Percentiles rank a stretch among this genome's conserved stretches.
Evolutionary conservation across 768 basidiomycete species (phyloP).

Genomic region (Leccinum obscurum): DNA sequence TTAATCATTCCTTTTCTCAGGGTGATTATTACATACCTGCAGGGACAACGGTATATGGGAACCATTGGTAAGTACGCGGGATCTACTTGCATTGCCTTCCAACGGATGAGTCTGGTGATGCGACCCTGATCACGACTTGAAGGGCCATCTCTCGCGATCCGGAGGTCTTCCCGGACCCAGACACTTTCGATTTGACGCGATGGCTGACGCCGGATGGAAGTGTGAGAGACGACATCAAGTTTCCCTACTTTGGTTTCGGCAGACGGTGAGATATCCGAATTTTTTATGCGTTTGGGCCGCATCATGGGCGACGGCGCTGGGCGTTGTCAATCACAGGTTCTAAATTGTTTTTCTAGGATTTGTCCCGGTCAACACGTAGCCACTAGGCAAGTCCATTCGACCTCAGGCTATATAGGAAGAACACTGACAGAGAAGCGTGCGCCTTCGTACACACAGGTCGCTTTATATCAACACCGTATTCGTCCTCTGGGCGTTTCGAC

Average conservation of each 20-base stretch:
- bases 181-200: constrained; percentile 37
- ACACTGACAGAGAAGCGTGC: neutral
- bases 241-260: constrained; percentile 55
- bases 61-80: constrained; percentile 15
- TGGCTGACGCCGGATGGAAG: constrained; percentile 22
- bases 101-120: neutral
- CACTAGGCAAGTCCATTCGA: constrained; percentile 28
- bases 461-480: constrained; percentile 61
- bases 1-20: constrained; percentile 3
- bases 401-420: neutral
- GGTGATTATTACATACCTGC: constrained; percentile 20
- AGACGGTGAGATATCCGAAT: constrained; percentile 26
- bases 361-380: constrained; percentile 62
- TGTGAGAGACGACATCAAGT: constrained; percentile 46
- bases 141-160: constrained; percentile 40
- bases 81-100: neutral
- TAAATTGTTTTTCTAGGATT: constrained; percentile 36
- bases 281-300: neutral
- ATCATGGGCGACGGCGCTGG: neutral
- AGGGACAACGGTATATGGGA: constrained; percentile 18
- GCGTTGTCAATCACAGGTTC: constrained; percentile 1
- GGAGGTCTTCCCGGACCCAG: constrained; percentile 38
- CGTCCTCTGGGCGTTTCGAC: constrained; percentile 58
- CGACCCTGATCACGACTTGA: neutral
- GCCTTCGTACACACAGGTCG: constrained; percentile 40